Evolutionary conservation across 352 stramenopile species (phyloP), one percentile per base, ranked within the genome.

Genomic region (Phytophthora tentaculata): DNA sequence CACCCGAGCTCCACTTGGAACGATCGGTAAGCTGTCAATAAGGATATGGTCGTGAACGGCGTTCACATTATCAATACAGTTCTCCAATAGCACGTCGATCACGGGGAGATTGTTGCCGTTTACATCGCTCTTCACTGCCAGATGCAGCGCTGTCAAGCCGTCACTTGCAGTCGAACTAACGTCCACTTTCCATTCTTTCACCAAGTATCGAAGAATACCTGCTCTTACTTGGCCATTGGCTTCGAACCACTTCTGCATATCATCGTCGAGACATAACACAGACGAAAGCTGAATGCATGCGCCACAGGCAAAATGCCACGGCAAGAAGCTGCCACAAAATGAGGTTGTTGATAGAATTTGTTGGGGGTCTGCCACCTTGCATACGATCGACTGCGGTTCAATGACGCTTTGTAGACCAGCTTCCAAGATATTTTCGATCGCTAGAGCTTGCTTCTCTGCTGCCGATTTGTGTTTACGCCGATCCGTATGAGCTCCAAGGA

Each of bases 261-360:
- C 74, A 57, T 90, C 76, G 10, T 86, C 71, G 0, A 91, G 76
- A 47, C 72, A 86, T 23, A 90, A 43, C 0, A 58, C 78, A 3
- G 62, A 22, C 1, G 67, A 71, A 0, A 83, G 67, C 14, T 89
- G 69, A 7, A 68, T 62, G 61, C 74, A 77, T 0, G 71, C 86
- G 17, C 86, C 86, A 57, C 86, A 92, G 0, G 84, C 63, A 55
- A 92, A 81, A 35, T 92, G 83, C 69, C 80, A 88, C 5, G 86
- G 83, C 17, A 89, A 50, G 22, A 89, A 79, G 0, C 74, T 67
- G 23, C 73, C 79, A 10, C 44, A 12, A 23, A 73, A 75, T 2
- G 74, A 82, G 1, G 57, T 20, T 1, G 63, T 75, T 1, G 52
- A 49, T 0, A 90, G 50, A 1, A 92, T 58, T 19, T 87, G 49